Percentiles rank a stretch among this genome's conserved stretches.
Conservation (phyloP, 495 filamentous ascomycete species). For the Penicillium odoratum region DNA sequence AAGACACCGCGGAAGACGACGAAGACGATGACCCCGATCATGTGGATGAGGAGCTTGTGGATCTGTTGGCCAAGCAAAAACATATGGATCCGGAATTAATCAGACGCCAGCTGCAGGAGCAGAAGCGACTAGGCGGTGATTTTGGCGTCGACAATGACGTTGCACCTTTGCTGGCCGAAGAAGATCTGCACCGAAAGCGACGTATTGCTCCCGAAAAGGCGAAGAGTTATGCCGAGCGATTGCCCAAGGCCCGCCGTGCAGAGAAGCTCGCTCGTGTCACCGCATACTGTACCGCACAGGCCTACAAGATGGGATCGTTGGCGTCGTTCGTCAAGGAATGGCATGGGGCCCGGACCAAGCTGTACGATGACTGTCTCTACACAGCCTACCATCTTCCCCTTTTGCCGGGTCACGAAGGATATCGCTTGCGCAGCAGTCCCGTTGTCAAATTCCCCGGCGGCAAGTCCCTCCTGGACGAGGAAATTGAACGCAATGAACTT, state of each 20-base stretch:
- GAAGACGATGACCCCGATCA: slow-evolving; percentile 39
- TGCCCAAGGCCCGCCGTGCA: slow-evolving; percentile 84
- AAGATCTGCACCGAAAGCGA: slow-evolving; percentile 65
- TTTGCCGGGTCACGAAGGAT: slow-evolving; percentile 80
- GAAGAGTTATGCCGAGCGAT: slow-evolving; percentile 91
- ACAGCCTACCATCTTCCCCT: slow-evolving; percentile 91
- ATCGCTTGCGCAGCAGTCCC: slow-evolving; percentile 83
- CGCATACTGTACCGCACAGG: slow-evolving; percentile 95
- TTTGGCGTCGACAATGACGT: slow-evolving; percentile 61
- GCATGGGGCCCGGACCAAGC: slow-evolving; percentile 92
- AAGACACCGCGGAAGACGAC: slow-evolving; percentile 22
- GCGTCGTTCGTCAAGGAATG: slow-evolving; percentile 83
- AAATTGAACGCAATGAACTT: slow-evolving; percentile 91
- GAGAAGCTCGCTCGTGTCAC: slow-evolving; percentile 89
- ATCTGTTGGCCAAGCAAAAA: slow-evolving; percentile 37
- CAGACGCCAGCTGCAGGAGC: slow-evolving; percentile 35
- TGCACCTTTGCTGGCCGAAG: slow-evolving; percentile 76
- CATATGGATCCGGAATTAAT: slow-evolving; percentile 41
- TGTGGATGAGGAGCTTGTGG: slow-evolving; percentile 50
- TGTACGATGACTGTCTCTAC: slow-evolving; percentile 99
- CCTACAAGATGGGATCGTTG: slow-evolving; percentile 81
- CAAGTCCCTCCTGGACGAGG: slow-evolving; percentile 88
- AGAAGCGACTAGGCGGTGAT: slow-evolving; percentile 45
- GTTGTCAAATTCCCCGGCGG: slow-evolving; percentile 90
- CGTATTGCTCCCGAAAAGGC: slow-evolving; percentile 60